Conservation (phyloP, 2,329 filamentous ascomycete species). For the Niveomyces coronatus region DNA sequence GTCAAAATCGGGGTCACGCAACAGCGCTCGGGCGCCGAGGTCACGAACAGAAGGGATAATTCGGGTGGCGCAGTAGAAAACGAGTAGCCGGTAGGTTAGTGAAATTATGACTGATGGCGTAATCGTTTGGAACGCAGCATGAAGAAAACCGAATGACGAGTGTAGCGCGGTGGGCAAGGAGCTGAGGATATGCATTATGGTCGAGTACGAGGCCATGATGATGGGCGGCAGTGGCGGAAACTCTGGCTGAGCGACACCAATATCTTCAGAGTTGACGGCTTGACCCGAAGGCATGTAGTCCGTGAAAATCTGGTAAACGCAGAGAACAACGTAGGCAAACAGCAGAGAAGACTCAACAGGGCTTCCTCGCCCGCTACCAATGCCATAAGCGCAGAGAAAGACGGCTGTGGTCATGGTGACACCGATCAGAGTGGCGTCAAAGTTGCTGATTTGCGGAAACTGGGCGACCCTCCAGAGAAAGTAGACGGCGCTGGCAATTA, state of each 20-base stretch:
- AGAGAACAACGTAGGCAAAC: conserved; percentile 96
- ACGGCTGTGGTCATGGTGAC: conserved; percentile 86
- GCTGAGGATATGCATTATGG: conserved; percentile 72
- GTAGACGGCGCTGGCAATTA: conserved; percentile 89
- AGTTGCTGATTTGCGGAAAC: conserved; percentile 86
- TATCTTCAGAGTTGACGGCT: conserved; percentile 40
- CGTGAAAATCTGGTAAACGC: conserved; percentile 98
- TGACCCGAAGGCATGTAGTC: conserved; percentile 83
- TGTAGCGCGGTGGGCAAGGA: conserved; percentile 75
- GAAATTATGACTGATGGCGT: conserved; percentile 95
- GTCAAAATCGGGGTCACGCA: conserved; percentile 75
- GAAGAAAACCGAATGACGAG: conserved; percentile 74
- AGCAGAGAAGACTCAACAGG: conserved; percentile 90
- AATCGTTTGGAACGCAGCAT: conserved; percentile 88
- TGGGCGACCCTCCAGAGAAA: conserved; percentile 92
- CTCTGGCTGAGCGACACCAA: conserved; percentile 56
- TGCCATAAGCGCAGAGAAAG: conserved; percentile 88
- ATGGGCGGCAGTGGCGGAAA: conserved; percentile 95
- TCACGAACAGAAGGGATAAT: conserved; percentile 93
- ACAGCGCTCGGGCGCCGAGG: conserved; percentile 70
- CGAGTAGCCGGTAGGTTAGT: conserved; percentile 83
- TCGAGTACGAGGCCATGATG: conserved; percentile 97
- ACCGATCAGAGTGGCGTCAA: conserved; percentile 87
- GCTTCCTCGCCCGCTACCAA: conserved; percentile 86
- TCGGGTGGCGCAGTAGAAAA: conserved; percentile 88